Conservation (phyloP, 441 rosid genomes). For the Erodium texanum region DNA sequence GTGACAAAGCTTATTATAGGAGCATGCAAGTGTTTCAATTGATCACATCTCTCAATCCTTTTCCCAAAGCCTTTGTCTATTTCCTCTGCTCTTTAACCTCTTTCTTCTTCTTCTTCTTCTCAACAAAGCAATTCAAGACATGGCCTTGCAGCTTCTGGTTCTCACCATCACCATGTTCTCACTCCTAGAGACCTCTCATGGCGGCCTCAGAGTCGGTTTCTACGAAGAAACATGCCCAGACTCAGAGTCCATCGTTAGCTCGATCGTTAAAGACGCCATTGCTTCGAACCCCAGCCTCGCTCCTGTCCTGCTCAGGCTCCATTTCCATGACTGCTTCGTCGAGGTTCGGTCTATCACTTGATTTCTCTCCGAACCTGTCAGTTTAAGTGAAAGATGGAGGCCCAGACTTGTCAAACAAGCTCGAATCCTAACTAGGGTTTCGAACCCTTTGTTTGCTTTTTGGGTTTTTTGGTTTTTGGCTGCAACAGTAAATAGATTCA, state of each 20-base stretch:
- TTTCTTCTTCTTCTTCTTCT: background rate
- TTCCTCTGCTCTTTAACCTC: background rate
- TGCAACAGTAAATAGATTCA: no score
- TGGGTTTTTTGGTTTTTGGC: no score
- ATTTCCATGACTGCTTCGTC: slow-evolving; percentile 6
- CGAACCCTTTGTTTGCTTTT: no score
- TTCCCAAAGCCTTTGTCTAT: background rate
- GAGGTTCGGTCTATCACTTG: no score
- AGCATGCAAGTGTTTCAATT: slow-evolving; percentile 6
- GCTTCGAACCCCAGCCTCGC: slow-evolving; percentile 15
- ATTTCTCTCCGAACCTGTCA: no score
- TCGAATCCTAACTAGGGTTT: no score
- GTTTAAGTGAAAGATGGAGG: no score
- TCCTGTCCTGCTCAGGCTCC: slow-evolving; percentile 19
- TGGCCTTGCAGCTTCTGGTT: slow-evolving; percentile 1
- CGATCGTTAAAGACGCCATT: slow-evolving; percentile 11
- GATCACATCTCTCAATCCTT: background rate
- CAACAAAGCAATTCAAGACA: background rate
- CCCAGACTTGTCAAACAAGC: no score
- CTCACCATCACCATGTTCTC: background rate
- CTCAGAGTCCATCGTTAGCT: slow-evolving; percentile 19
- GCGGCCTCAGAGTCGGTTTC: slow-evolving; percentile 21
- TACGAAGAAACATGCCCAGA: slow-evolving; percentile 19
- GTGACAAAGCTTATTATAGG: background rate
- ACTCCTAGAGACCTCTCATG: background rate